Percentiles rank a stretch among this genome's conserved stretches.
Conservation (phyloP, 2,329 filamentous ascomycete species). For the Colletotrichum endophyticum region DNA sequence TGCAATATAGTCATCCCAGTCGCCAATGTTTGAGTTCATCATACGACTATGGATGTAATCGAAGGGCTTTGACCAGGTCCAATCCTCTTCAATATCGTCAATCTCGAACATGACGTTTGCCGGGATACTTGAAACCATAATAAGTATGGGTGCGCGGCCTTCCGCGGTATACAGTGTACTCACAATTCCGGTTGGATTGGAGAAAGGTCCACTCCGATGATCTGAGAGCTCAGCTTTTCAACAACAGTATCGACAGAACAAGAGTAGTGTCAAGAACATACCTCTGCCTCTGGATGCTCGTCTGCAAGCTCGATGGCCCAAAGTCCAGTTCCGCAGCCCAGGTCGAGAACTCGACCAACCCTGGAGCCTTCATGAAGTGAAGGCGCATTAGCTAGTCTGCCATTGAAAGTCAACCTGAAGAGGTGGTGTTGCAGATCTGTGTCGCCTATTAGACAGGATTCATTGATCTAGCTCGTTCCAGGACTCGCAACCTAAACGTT, state of each 20-base stretch:
- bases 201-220: slow-evolving; percentile 33
- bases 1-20: slow-evolving; percentile 39
- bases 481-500: slow-evolving; percentile 23
- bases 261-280: background rate
- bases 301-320: slow-evolving; percentile 23
- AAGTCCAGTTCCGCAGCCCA: slow-evolving; percentile 3
- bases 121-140: background rate
- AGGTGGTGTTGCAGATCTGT: slow-evolving; percentile 40
- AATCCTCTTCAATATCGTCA: slow-evolving; percentile 37
- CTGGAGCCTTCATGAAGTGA: background rate
- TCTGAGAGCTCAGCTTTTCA: background rate
- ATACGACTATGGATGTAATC: slow-evolving; percentile 32
- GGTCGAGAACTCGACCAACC: slow-evolving; percentile 23
- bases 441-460: background rate
- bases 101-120: slow-evolving; percentile 41
- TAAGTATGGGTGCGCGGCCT: background rate
- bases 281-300: slow-evolving; percentile 33
- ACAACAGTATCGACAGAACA: background rate
- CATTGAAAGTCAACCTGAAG: slow-evolving; percentile 33
- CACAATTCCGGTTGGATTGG: slow-evolving; percentile 37
- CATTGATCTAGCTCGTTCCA: background rate
- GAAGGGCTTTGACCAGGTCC: slow-evolving; percentile 34
- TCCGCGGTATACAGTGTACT: background rate
- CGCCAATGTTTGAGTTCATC: slow-evolving; percentile 21
- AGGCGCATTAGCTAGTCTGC: slow-evolving; percentile 33